Conservation (phyloP, 2,329 filamentous ascomycete species). For the Scytalidium sp. region DNA sequence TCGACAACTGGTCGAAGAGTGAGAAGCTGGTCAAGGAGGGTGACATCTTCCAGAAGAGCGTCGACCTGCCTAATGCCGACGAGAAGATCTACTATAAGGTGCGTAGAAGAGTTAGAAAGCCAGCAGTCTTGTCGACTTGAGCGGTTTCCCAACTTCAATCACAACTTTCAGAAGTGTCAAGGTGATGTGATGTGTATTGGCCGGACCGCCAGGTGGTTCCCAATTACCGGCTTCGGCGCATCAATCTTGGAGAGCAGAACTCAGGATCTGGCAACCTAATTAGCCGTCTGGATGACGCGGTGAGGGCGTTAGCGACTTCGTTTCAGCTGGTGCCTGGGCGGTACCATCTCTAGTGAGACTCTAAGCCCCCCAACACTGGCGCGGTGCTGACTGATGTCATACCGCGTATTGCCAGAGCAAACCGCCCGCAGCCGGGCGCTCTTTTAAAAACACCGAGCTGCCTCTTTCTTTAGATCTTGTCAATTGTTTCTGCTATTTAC, state of each 20-base stretch:
- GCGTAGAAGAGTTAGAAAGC: constrained; percentile 26
- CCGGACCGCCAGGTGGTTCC: background rate
- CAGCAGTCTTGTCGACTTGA: too few relatives aligned
- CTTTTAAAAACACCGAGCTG: background rate
- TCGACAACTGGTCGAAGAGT: constrained; percentile 90
- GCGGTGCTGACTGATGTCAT: background rate
- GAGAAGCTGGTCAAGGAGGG: constrained; percentile 77
- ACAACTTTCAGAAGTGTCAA: too few relatives aligned
- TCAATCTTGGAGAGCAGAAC: background rate
- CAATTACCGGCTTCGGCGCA: background rate
- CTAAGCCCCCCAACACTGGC: background rate
- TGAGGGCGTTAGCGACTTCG: background rate
- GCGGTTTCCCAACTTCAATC: too few relatives aligned
- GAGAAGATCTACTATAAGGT: constrained; percentile 96
- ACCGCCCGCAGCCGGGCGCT: background rate
- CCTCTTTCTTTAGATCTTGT: background rate
- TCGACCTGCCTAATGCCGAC: constrained; percentile 62
- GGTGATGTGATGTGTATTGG: too few relatives aligned
- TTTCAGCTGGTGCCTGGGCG: background rate
- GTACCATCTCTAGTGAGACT: background rate
- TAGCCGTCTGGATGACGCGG: background rate
- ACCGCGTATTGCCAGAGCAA: background rate
- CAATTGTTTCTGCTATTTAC: background rate
- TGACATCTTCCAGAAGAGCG: constrained; percentile 74
- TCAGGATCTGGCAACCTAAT: background rate